Conservation (phyloP, 176 grass and related monocot species). For the Juncus inflexus region DNA sequence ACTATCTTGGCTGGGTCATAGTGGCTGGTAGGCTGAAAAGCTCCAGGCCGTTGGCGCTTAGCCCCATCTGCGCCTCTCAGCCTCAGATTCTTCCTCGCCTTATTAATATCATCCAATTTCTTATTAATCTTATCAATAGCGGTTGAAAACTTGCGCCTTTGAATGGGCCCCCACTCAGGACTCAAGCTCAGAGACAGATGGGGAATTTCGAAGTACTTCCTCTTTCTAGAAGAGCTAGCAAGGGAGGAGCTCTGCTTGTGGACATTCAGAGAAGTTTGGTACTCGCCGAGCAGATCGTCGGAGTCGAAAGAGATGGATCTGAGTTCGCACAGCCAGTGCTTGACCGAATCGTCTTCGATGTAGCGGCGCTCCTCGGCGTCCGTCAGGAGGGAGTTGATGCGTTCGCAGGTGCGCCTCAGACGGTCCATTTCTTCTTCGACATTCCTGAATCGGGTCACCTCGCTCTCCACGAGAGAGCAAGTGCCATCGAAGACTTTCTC, state of each 20-base stretch:
- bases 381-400: constrained; percentile 33
- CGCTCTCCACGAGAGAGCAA: background rate
- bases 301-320: constrained; percentile 39
- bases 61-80: constrained; percentile 25
- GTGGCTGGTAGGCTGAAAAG: constrained; percentile 15
- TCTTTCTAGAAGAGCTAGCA: constrained; percentile 24
- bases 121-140: constrained; percentile 29
- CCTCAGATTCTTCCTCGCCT: background rate
- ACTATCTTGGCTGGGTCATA: constrained; percentile 7
- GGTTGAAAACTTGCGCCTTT: constrained; percentile 9
- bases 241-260: constrained; percentile 5
- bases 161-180: constrained; percentile 4
- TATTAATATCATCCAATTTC: constrained; percentile 25
- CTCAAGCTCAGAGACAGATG: constrained; percentile 1
- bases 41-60: background rate
- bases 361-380: constrained; percentile 45
- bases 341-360: constrained; percentile 33
- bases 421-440: constrained; percentile 31
- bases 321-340: constrained; percentile 37
- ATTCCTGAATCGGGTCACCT: constrained; percentile 10
- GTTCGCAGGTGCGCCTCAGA: constrained; percentile 19
- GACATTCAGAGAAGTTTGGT: constrained; percentile 20
- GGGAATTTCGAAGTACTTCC: constrained; percentile 25
- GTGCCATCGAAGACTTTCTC: background rate
- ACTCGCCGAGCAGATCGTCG: constrained; percentile 36